phyloP scores from a whole-genome alignment of 148 eudicot species.

The Camellia granthamiana region DNA sequence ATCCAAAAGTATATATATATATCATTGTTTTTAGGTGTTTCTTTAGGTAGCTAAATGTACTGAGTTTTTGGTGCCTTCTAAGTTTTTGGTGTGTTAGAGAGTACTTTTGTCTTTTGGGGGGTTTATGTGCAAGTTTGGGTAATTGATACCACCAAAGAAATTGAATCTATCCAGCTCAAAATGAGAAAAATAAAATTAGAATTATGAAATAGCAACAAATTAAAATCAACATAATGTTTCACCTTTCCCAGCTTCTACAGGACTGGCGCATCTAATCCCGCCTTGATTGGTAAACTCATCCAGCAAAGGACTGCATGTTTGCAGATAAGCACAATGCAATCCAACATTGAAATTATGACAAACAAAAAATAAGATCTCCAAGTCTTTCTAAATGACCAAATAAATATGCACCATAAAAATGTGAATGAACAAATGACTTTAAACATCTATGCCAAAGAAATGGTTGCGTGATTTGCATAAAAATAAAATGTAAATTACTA shows the following conservation, averaged over 20 bases:
- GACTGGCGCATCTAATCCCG: constrained; percentile 50
- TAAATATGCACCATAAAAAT: neutral
- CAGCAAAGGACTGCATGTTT: constrained; percentile 42
- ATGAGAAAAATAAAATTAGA: neutral
- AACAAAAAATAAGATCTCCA: neutral
- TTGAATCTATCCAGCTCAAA: neutral
- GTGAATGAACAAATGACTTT: neutral
- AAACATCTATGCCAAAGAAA: neutral
- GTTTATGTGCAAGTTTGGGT: neutral
- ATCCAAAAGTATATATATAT: too few relatives aligned
- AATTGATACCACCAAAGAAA: constrained; percentile 7
- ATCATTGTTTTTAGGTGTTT: too few relatives aligned
- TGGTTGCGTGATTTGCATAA: constrained; percentile 1
- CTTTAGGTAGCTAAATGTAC: too few relatives aligned
- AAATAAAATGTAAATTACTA: neutral
- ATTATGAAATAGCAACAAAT: neutral
- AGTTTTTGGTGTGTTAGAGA: neutral
- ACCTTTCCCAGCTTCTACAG: constrained; percentile 66
- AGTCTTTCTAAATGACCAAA: neutral
- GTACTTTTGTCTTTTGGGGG: too few relatives aligned
- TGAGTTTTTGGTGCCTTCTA: neutral
- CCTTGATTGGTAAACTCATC: constrained; percentile 57
- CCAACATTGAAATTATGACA: neutral
- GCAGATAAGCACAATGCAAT: constrained; percentile 19
- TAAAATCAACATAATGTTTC: constrained; percentile 1